Evolutionary conservation across 2,329 filamentous ascomycete species (phyloP).

Genomic region (Knufia petricola): DNA sequence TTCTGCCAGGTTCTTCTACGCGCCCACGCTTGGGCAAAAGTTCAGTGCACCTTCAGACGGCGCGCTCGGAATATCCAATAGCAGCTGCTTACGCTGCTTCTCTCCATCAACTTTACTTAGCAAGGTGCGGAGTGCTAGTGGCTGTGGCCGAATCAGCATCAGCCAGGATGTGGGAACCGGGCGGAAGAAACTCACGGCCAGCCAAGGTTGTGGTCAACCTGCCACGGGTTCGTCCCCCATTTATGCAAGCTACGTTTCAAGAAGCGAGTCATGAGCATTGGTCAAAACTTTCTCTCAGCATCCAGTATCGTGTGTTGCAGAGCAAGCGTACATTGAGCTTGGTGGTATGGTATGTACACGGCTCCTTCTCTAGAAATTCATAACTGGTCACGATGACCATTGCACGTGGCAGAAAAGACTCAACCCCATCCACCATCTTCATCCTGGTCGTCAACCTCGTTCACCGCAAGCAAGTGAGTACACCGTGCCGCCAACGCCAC

Average conservation of each 20-base stretch:
- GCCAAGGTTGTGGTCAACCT: background rate
- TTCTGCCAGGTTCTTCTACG: background rate
- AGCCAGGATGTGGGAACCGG: background rate
- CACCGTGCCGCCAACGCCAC: slow-evolving; percentile 8
- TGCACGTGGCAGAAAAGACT: background rate
- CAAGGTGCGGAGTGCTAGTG: background rate
- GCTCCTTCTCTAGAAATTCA: background rate
- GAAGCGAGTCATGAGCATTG: background rate
- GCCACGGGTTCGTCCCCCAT: background rate
- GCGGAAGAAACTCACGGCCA: background rate
- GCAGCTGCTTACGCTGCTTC: background rate
- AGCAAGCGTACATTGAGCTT: background rate
- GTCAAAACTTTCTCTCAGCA: background rate
- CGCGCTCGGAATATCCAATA: background rate
- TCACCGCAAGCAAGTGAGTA: background rate
- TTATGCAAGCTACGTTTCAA: slow-evolving; percentile 6
- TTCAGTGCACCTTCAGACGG: background rate
- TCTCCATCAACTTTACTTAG: background rate
- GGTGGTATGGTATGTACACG: background rate
- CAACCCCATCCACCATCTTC: background rate
- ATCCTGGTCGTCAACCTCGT: background rate
- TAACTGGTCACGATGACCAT: background rate
- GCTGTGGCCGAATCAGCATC: background rate
- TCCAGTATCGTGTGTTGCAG: background rate
- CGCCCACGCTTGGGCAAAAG: slow-evolving; percentile 7